Conservation (phyloP, 2,329 filamentous ascomycete genomes). For the Diaporthe citri region DNA sequence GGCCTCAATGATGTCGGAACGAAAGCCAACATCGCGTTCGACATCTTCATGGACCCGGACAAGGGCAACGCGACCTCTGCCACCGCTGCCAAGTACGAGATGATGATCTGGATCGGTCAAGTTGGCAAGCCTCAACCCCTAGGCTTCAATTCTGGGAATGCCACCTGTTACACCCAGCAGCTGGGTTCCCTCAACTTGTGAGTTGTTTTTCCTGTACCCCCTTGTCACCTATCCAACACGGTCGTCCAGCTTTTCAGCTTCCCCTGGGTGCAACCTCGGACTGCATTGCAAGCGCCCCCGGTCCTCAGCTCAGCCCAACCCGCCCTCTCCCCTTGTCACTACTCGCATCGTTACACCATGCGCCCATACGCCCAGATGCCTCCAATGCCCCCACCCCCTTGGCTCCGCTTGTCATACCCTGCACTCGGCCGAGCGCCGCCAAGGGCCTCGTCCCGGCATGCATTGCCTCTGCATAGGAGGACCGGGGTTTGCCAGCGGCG, state of each 20-base stretch:
- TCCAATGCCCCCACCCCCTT: not conserved
- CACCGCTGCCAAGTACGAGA: conserved; percentile 48
- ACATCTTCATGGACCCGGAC: conserved; percentile 50
- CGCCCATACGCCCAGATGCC: not conserved
- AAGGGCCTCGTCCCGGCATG: conserved; percentile 26
- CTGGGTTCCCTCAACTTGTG: conserved; percentile 48
- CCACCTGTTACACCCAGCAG: conserved; percentile 44
- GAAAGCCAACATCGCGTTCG: conserved; percentile 50
- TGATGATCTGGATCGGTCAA: conserved; percentile 51
- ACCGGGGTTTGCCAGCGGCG: not conserved
- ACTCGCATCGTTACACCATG: not conserved
- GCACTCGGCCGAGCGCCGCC: conserved; percentile 31
- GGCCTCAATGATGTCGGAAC: conserved; percentile 43
- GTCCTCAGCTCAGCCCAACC: conserved; percentile 20
- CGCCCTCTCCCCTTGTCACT: not conserved
- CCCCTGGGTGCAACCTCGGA: not conserved
- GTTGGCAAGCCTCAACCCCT: conserved; percentile 47
- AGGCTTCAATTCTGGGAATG: conserved; percentile 42
- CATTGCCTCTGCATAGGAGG: not conserved
- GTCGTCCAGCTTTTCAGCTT: conserved; percentile 19
- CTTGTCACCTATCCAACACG: not conserved
- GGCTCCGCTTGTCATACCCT: not conserved
- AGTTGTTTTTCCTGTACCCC: conserved; percentile 31
- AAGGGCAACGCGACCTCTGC: conserved; percentile 44
- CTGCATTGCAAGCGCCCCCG: not conserved